phyloP scores from a whole-genome alignment of 345 rosid species.

The Citrus hindsii region DNA sequence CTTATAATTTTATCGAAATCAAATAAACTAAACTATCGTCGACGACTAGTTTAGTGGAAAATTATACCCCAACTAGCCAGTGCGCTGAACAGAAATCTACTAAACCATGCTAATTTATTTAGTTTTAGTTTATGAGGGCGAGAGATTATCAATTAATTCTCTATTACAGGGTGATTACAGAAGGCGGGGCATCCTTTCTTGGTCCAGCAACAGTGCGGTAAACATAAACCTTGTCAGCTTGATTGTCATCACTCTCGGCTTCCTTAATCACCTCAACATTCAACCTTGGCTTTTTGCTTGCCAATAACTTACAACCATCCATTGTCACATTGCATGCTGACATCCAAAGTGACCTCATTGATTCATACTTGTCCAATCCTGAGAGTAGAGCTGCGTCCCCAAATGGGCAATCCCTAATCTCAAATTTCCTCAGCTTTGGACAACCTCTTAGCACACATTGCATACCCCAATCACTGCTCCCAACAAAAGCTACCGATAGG shows the following conservation, averaged over 20 bases:
- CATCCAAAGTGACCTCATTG: constrained; percentile 83
- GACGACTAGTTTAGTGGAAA: neutral
- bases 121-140: neutral
- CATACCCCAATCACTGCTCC: constrained; percentile 68
- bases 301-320: constrained; percentile 52
- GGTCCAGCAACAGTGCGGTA: constrained; percentile 68
- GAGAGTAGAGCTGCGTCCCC: constrained; percentile 62
- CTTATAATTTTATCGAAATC: neutral
- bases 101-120: too few relatives aligned
- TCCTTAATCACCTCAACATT: constrained; percentile 79
- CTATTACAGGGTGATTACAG: constrained; percentile 49
- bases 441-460: constrained; percentile 57
- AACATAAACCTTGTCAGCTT: constrained; percentile 54
- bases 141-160: constrained; percentile 16
- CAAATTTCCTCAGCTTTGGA: constrained; percentile 60
- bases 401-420: constrained; percentile 74
- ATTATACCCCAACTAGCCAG: neutral
- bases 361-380: constrained; percentile 66
- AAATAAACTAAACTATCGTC: neutral
- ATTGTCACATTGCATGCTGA: constrained; percentile 67
- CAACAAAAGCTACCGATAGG: constrained; percentile 72
- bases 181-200: constrained; percentile 63
- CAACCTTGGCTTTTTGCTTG: constrained; percentile 58
- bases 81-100: neutral
- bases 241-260: constrained; percentile 44